Evolutionary conservation across 1,284 basidiomycete species (phyloP), one percentile per base, ranked within the genome.

Genomic region (Flammula alnicola): DNA sequence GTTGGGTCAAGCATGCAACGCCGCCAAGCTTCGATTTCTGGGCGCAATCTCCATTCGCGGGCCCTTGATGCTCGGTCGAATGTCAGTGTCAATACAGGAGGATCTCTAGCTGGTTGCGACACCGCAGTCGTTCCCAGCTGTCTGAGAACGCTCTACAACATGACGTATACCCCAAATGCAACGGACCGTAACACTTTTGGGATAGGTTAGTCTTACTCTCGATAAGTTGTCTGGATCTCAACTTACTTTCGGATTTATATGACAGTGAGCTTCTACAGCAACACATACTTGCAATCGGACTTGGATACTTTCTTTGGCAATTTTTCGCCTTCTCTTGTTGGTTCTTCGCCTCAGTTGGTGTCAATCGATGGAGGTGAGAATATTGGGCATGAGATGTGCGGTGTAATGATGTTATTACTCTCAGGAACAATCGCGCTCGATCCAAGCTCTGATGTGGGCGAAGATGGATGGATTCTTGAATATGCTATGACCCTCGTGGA

Each of bases 391-490:
- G 8, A 17, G 5, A 16, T 33, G 4, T 20, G n/a, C 1, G 46
- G 8, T 54, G 14, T 47, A 61, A 11, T 60, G 67, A 44, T 63
- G 55, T 19, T 29, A 10, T 10, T 25, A 20, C 25, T 23, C 10
- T 35, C 55, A 56, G 65, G 67, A 33, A 55, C 52, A 30, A 67
- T 71, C 39, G 67, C 67, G 36, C 58, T 66, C 50, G 71, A 72
- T 42, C 64, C 63, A 10, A 70, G 70, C 52, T 71, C 71, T 19
- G 69, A 67, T 50, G 82, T 80, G 41, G 79, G 72, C 23, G 83
- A 86, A 62, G 76, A 77, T 31, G 67, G 79, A 57, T 73, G 84
- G 23, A 83, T 80, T 57, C 64, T 81, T 12, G 61, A 70, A 44
- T 72, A 70, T 26, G 68, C 64, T 11, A 71, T 71, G 70, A 64